phyloP scores from a whole-genome alignment of 2,329 filamentous ascomycete genomes.

The Aspergillus vadensis region DNA sequence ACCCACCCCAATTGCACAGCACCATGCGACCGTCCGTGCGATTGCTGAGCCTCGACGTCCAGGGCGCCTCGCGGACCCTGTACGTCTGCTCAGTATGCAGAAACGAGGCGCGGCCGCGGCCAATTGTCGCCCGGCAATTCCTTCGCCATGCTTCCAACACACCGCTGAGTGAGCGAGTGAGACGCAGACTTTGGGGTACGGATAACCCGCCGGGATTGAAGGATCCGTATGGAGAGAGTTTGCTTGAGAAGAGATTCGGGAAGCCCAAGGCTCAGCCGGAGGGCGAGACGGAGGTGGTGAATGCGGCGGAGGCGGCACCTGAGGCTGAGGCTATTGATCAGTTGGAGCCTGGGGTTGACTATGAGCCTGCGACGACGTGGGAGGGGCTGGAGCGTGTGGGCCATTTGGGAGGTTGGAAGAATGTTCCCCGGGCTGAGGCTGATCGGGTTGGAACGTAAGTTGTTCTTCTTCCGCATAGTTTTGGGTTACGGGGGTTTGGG shows the following conservation, averaged over 20 bases:
- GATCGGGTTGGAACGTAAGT: conserved; percentile 49
- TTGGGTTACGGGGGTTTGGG: too few relatives aligned
- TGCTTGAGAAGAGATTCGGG: conserved; percentile 32
- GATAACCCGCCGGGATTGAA: conserved; percentile 52
- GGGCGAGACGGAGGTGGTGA: conserved; percentile 19
- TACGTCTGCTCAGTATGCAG: conserved; percentile 47
- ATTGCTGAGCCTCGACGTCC: conserved; percentile 40
- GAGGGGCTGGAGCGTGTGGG: conserved; percentile 59
- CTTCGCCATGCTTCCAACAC: conserved; percentile 41
- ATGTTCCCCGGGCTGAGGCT: conserved; percentile 37
- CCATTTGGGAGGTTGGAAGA: conserved; percentile 45
- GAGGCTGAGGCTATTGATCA: conserved; percentile 3
- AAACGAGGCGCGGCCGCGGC: conserved; percentile 38
- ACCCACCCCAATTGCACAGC: too few relatives aligned
- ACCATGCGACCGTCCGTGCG: conserved; percentile 44
- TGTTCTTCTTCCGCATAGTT: too few relatives aligned
- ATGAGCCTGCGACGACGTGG: conserved; percentile 53
- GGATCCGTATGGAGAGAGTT: conserved; percentile 51
- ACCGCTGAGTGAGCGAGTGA: conserved; percentile 48
- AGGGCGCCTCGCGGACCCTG: conserved; percentile 26
- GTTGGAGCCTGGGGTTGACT: conserved; percentile 31
- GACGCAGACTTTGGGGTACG: conserved; percentile 53
- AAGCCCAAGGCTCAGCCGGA: conserved; percentile 20
- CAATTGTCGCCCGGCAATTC: conserved; percentile 34
- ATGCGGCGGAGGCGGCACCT: conserved; percentile 17